Base-by-base conservation (phyloP, 2,329 filamentous ascomycete species). In the Alternaria ventricosa region DNA sequence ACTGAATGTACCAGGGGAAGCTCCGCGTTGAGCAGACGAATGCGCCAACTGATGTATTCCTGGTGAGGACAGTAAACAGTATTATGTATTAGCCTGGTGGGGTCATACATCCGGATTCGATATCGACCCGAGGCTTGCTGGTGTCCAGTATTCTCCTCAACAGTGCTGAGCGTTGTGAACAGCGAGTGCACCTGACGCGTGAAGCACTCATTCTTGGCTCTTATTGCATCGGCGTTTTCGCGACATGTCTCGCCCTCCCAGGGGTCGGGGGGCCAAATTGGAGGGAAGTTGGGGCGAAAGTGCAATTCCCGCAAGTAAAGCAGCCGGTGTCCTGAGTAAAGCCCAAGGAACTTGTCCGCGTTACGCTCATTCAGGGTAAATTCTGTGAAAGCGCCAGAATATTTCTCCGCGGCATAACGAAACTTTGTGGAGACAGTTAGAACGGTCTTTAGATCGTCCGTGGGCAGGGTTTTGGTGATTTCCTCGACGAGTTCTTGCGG, bases 401-500 rank as follows among this genome's bases (percentile, higher is more conserved):
- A 57, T 18, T 47, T 57, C 44, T 72, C 70, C 8, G 70, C 54
- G 6, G 63, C 55, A 41, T 13, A 47, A 23, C 64, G 61, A 18
- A 70, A 70, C 36, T 22, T 36, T 4, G 18, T 33, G 7, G 65
- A 64, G 10, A 72, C 20, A 3, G 49, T 43, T 12, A 70, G 60
- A 6, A 61, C 65, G 18, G 63, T 63, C 41, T 70, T 71, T 2
- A 73, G 61, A 25, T 67, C 66, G 6, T 65, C 45, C 12, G 13
- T 30, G 11, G 4, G 5, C 9, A 73, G 61, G 33, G 57, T 55
- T 23, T 56, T 64, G 61, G 67, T 61, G 46, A 73, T 68, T 12
- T 43, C 55, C 45, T 71, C 64, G 15, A 70, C 33, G 11, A 72
- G 20, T 62, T 72, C 70, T 36, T 55, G 57, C 47, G 57, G 57